Evolutionary conservation across 495 filamentous ascomycete species (phyloP).

Genomic region (Bacidia gigantensis): DNA sequence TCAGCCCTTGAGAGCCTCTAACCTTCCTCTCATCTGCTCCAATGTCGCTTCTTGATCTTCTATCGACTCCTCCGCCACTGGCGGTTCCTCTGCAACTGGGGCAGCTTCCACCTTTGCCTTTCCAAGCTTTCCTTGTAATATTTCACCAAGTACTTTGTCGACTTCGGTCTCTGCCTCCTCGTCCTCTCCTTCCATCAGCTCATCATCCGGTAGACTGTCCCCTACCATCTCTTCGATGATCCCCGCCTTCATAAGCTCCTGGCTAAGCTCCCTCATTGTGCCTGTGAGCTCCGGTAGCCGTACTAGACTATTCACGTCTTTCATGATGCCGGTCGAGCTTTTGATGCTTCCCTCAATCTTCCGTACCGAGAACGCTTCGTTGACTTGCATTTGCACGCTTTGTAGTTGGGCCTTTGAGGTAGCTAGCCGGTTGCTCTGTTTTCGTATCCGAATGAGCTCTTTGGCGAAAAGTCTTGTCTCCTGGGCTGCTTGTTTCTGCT

Average conservation of each 20-base stretch:
- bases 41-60: slow-evolving; percentile 77
- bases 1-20: slow-evolving; percentile 88
- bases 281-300: slow-evolving; percentile 71
- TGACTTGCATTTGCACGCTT: slow-evolving; percentile 95
- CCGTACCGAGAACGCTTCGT: slow-evolving; percentile 86
- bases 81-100: slow-evolving; percentile 23
- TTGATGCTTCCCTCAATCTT: slow-evolving; percentile 92
- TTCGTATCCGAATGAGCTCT: slow-evolving; percentile 73
- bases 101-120: slow-evolving; percentile 20
- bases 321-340: slow-evolving; percentile 85
- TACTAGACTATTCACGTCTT: slow-evolving; percentile 81
- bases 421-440: slow-evolving; percentile 53
- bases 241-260: slow-evolving; percentile 82
- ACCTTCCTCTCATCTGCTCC: slow-evolving; percentile 79
- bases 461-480: slow-evolving; percentile 79
- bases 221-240: slow-evolving; percentile 97
- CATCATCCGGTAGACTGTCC: slow-evolving; percentile 63
- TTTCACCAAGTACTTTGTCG: slow-evolving; percentile 59
- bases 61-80: slow-evolving; percentile 52
- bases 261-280: slow-evolving; percentile 80
- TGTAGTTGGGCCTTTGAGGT: slow-evolving; percentile 86
- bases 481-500: slow-evolving; percentile 56
- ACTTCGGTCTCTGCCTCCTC: slow-evolving; percentile 34
- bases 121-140: slow-evolving; percentile 62
- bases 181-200: slow-evolving; percentile 44